Base-by-base conservation (phyloP, 208 protist species). In the Trypanosoma cruzi region DNA sequence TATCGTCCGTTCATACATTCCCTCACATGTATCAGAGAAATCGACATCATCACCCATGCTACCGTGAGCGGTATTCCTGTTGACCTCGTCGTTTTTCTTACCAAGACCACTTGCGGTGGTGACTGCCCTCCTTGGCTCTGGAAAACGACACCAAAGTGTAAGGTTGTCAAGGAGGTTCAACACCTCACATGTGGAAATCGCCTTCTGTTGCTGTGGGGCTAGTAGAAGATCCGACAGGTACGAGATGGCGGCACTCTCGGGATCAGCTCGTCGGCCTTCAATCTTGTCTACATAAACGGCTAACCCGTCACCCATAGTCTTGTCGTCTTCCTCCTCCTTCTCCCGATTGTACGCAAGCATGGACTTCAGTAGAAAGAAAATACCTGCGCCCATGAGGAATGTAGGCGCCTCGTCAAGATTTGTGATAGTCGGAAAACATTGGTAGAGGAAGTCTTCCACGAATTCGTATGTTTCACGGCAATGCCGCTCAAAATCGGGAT, bases 371-470 rank as follows among this genome's bases (percentile, higher is more conserved):
- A 95, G 34, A 73, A 90, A 94, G 80, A 82, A 96, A 26, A 95
- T 58, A 0, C 92, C 89, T 0, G 87, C 84, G 0, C 85, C 89
- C 32, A 94, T 80, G 14, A 96, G 75, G 55, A 93, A 95, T 59
- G 86, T 72, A 22, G 82, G 86, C 20, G 93, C 79, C 56, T 95
- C 87, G 0, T 83, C 80, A 14, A 96, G 71, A 28, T 63, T 71
- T 52, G 79, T 66, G 22, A 90, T 67, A 34, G 79, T 92, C 5
- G 92, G 89, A 75, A 96, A 96, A 79, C 92, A 96, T 75, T 96
- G 92, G 48, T 86, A 92, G 16, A 96, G 75, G 55, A 96, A 96
- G 65, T 94, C 84, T 66, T 95, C 85, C 0, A 95, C 89, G 68
- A 95, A 95, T n/a, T 88, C 82, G 70, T 90, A 96, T 62, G 84